phyloP scores from a whole-genome alignment of 2,329 filamentous ascomycete genomes.

The Colletotrichum siamense region DNA sequence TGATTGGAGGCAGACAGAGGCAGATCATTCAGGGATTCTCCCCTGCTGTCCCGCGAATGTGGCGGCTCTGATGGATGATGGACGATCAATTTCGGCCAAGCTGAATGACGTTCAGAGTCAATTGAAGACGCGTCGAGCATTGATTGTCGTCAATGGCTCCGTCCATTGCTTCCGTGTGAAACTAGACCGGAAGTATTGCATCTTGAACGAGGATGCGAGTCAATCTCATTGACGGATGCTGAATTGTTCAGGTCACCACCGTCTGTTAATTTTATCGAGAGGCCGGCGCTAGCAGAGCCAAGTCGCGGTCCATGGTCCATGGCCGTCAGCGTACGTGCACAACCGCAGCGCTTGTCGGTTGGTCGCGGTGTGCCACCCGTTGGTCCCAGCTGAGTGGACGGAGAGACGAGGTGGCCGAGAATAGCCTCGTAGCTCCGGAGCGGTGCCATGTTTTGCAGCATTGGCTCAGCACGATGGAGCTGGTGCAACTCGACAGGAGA shows the following conservation, averaged over 20 bases:
- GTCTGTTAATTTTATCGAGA: neutral
- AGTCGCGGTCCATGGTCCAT: neutral
- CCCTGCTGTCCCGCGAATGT: neutral
- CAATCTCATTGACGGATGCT: neutral
- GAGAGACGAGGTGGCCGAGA: neutral
- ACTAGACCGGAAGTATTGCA: neutral
- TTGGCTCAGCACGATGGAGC: neutral
- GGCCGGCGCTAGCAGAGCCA: neutral
- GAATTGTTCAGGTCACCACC: neutral
- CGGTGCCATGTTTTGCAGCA: neutral
- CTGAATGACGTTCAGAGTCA: neutral
- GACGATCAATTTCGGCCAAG: neutral
- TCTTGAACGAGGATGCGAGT: neutral
- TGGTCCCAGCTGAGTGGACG: neutral
- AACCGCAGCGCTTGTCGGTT: neutral
- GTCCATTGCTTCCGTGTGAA: neutral
- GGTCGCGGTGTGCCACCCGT: neutral
- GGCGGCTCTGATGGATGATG: constrained; percentile 5
- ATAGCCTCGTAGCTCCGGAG: neutral
- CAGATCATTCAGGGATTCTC: constrained; percentile 18
- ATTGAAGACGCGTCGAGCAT: neutral
- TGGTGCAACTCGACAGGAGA: neutral
- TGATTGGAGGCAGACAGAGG: constrained; percentile 8
- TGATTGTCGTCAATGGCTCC: neutral
- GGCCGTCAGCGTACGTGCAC: neutral